Base-by-base conservation (phyloP, 2,329 filamentous ascomycete species). In the Cadophora gregata region DNA sequence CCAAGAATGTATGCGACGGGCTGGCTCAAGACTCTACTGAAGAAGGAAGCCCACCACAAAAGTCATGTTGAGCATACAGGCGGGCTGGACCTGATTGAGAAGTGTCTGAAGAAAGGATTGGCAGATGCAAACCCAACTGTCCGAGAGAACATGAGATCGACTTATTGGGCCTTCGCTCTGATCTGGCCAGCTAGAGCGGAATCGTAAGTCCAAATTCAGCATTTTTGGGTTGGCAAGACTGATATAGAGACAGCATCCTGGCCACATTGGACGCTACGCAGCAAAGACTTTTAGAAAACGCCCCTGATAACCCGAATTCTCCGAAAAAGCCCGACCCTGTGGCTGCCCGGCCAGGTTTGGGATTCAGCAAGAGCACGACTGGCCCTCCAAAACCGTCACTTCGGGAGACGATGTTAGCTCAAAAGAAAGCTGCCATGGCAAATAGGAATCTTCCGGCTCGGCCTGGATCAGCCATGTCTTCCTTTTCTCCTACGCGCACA, bases 111-210 rank as follows among this genome's bases (percentile, higher is more conserved):
- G 78, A 96, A 93, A 77, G 92, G 95, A 0, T 84, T 99, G n/a
- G 84, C 84, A 25, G 96, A 99, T 81, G 85, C 95, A 14, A 97
- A 98, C 75, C 93, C 94, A 8, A 91, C 90, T 33, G 95, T 98
- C 55, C 88, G 96, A 74, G 93, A 97, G 78, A 90, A 88, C 70
- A 95, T 92, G 84, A 88, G 96, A 73, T 86, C 88, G 45, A 92
- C 93, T 0, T 99, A 92, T 78, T 99, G 96, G 96, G 83, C 83
- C 0, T 97, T 94, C 77, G 87, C 89, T 67, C 82, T 82, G 38
- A 84, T 93, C 21, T 98, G 93, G 92, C 90, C 91, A 2, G 84
- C 89, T 24, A 88, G 86, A 75, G 93, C 93, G 47, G 90, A 95
- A 75, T 82, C 81, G 86, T 93, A 82, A 82, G 89, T 83, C 45